phyloP scores from a whole-genome alignment of 345 rosid genomes.

The Citrus inodora region DNA sequence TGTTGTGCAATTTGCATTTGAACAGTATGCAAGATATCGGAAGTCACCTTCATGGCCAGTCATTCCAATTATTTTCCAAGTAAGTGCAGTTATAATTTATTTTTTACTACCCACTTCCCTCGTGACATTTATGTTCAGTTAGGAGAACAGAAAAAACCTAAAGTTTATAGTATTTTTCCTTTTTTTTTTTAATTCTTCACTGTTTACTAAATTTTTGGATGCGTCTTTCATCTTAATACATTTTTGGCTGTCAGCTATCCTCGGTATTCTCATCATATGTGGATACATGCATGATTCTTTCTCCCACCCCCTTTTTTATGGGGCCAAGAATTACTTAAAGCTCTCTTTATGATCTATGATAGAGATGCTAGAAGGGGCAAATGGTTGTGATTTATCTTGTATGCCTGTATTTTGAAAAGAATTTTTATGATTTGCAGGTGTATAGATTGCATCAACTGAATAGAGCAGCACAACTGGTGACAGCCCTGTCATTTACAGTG shows the following conservation, averaged over 20 bases:
- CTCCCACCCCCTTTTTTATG: not conserved
- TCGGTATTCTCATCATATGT: not conserved
- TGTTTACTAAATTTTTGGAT: not conserved
- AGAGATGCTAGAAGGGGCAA: not conserved
- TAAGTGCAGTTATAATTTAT: constrained; percentile 27
- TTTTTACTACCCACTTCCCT: not conserved
- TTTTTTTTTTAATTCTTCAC: not conserved
- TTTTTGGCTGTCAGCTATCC: not conserved
- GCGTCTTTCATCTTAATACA: not conserved
- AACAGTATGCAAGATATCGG: constrained; percentile 66
- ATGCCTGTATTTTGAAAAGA: not conserved
- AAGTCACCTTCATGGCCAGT: constrained; percentile 78
- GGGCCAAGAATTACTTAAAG: not conserved
- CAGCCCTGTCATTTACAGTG: constrained; percentile 85
- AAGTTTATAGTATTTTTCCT: not conserved
- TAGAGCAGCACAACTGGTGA: constrained; percentile 92
- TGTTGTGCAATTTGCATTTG: constrained; percentile 89
- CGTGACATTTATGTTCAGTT: not conserved
- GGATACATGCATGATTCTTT: not conserved
- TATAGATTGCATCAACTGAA: constrained; percentile 96
- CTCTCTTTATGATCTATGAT: not conserved
- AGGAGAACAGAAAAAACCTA: not conserved
- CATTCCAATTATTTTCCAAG: constrained; percentile 87
- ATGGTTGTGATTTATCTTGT: not conserved
- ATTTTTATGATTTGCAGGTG: constrained; percentile 45